These are phyloP conservation scores for Melanogaster broomeanus DNA, from an alignment of 768 basidiomycete genomes.

Conservation along the genomic window DNA sequence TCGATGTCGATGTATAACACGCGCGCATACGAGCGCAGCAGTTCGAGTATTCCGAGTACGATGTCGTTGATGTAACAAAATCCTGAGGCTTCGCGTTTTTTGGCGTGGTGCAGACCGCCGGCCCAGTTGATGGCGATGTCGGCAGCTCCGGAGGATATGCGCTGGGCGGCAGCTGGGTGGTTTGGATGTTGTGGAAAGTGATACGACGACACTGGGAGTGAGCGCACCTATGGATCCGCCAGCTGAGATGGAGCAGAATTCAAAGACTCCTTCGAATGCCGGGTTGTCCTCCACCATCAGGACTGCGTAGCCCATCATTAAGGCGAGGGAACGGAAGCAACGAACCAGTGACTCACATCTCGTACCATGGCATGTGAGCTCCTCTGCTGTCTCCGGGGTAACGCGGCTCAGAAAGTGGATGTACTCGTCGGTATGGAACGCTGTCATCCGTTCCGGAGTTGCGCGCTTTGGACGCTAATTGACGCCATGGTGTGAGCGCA, in stretches of 20 bases:
- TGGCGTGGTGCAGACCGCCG: too few species aligned
- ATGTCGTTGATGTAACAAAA: slow-evolving; percentile 99
- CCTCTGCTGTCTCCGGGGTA: slow-evolving; percentile 87
- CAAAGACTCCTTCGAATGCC: slow-evolving; percentile 93
- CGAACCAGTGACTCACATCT: slow-evolving; percentile 58
- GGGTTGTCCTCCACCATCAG: slow-evolving; percentile 92
- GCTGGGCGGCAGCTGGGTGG: slow-evolving; percentile 70
- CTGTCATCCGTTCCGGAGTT: slow-evolving; percentile 76
- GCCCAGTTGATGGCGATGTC: slow-evolving; percentile 96
- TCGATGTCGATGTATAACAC: slow-evolving; percentile 98
- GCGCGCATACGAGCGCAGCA: slow-evolving; percentile 78
- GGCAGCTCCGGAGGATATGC: slow-evolving; percentile 75
- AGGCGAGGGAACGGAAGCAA: not conserved
- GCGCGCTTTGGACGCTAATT: slow-evolving; percentile 70
- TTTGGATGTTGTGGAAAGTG: too few species aligned
- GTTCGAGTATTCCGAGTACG: slow-evolving; percentile 90
- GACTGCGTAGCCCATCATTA: slow-evolving; percentile 32
- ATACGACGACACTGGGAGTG: too few species aligned
- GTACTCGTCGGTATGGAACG: slow-evolving; percentile 99
- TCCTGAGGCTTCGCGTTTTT: slow-evolving; percentile 92
- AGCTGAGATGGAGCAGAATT: slow-evolving; percentile 95
- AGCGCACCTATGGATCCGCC: slow-evolving; percentile 87
- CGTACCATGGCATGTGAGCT: slow-evolving; percentile 80
- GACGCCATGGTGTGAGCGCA: not conserved
- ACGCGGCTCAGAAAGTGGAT: slow-evolving; percentile 88